A percentile compares a stretch with the other conserved stretches of the same genome.
Conservation (phyloP, 768 basidiomycete genomes). For the Gloeopeniophorella convolvens region DNA sequence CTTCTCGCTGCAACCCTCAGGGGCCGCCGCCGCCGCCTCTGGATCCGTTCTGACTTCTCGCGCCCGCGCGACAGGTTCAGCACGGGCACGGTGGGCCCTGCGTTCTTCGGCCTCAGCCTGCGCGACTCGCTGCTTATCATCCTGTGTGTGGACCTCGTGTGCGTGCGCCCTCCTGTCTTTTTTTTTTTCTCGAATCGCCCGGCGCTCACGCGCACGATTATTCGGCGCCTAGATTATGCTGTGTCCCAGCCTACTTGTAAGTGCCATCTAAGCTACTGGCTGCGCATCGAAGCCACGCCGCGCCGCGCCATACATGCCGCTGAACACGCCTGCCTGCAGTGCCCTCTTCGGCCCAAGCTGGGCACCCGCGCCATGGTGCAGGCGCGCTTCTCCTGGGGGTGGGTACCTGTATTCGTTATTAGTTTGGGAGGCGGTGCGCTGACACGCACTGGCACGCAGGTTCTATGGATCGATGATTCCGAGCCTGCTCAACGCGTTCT, state of each 20-base stretch:
- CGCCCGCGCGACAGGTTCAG: constrained; percentile 33
- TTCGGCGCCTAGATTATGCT: constrained; percentile 26
- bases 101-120: constrained; percentile 41
- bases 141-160: constrained; percentile 41
- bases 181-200: no score
- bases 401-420: no score
- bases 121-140: constrained; percentile 37
- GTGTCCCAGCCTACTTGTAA: constrained; percentile 36
- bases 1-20: not conserved
- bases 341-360: constrained; percentile 49
- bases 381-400: constrained; percentile 49
- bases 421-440: no score
- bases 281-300: no score
- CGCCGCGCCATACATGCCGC: no score
- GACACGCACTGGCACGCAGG: no score
- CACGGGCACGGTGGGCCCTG: constrained; percentile 44
- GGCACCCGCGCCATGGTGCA: constrained; percentile 56
- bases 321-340: constrained; percentile 28
- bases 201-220: no score
- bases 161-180: constrained; percentile 9
- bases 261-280: constrained; percentile 18
- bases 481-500: constrained; percentile 38
- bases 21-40: not conserved
- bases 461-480: constrained; percentile 33
- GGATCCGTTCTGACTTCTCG: not conserved